phyloP scores from a whole-genome alignment of 2,329 filamentous ascomycete species.

The Penicillium vulpinum region DNA sequence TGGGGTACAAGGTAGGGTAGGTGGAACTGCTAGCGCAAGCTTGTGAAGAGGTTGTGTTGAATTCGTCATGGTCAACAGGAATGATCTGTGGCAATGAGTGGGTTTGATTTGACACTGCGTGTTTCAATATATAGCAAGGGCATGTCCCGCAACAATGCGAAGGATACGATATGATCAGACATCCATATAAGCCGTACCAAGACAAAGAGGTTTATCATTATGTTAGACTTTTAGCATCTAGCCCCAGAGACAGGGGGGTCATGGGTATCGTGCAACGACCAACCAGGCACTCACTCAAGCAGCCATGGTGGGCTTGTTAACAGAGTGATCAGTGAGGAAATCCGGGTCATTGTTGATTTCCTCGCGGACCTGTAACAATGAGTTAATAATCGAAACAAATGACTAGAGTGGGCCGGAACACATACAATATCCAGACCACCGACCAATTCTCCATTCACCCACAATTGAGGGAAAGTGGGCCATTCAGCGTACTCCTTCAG shows the following conservation, averaged over 20 bases:
- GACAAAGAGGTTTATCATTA: conserved; percentile 22
- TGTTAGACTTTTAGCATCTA: conserved; percentile 16
- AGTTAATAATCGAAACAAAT: conserved; percentile 15
- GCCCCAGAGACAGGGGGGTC: conserved; percentile 9
- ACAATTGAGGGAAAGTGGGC: conserved; percentile 96
- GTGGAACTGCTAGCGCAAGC: neutral
- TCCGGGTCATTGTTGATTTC: conserved; percentile 80
- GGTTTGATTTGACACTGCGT: neutral
- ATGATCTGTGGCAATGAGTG: neutral
- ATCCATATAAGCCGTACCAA: conserved; percentile 8
- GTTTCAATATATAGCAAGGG: neutral
- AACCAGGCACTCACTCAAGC: conserved; percentile 14
- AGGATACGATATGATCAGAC: neutral
- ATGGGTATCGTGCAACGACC: conserved; percentile 22
- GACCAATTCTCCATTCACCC: conserved; percentile 85
- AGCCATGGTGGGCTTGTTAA: conserved; percentile 38
- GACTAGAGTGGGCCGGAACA: conserved; percentile 20
- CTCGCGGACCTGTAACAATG: conserved; percentile 73
- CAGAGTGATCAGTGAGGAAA: conserved; percentile 74
- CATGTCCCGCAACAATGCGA: neutral
- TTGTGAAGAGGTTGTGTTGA: neutral
- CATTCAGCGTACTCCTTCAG: conserved; percentile 98
- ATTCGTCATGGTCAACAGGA: neutral
- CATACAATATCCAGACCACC: conserved; percentile 94
- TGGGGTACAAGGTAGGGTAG: neutral